phyloP scores from a whole-genome alignment of 495 filamentous ascomycete species.

The Penicillium taxi region DNA sequence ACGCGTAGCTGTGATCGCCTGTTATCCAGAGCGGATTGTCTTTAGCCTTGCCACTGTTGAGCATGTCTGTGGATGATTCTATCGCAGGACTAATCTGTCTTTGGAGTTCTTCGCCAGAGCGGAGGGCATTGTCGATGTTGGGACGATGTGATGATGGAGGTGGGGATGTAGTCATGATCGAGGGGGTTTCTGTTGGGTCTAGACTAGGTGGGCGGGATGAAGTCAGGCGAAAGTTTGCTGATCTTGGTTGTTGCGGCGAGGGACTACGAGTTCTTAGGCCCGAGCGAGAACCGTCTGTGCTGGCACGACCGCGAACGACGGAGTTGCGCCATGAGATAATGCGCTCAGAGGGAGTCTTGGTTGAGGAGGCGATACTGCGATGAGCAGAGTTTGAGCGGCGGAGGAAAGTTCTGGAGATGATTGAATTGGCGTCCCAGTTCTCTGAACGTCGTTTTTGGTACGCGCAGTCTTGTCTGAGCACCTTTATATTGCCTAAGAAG shows the following conservation, averaged over 20 bases:
- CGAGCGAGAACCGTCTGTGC: constrained; percentile 42
- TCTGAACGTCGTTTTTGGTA: constrained; percentile 49
- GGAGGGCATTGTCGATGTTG: constrained; percentile 5
- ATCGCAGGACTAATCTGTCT: constrained; percentile 14
- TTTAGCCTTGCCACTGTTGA: constrained; percentile 17
- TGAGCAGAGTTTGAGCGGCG: constrained; percentile 60
- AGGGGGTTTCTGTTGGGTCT: constrained; percentile 23
- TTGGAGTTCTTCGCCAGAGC: too few relatives aligned
- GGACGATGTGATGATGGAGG: constrained; percentile 28
- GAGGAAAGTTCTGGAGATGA: constrained; percentile 68
- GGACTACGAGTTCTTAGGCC: constrained; percentile 41
- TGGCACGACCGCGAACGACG: constrained; percentile 46
- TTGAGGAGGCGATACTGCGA: constrained; percentile 42
- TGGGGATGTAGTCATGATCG: constrained; percentile 27
- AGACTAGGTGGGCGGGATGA: constrained; percentile 20
- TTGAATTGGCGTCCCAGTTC: constrained; percentile 52
- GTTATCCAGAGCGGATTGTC: constrained; percentile 44
- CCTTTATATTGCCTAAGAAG: constrained; percentile 79
- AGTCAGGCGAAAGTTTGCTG: constrained; percentile 8
- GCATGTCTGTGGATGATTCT: constrained; percentile 14
- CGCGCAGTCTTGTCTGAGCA: constrained; percentile 92
- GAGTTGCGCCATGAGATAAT: constrained; percentile 89
- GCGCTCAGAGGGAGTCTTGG: constrained; percentile 62
- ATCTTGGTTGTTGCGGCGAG: constrained; percentile 40
- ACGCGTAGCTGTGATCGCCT: constrained; percentile 46